Evolutionary conservation across 148 eudicot genomes (phyloP).

Genomic region (Vaccinium corymbosum): DNA sequence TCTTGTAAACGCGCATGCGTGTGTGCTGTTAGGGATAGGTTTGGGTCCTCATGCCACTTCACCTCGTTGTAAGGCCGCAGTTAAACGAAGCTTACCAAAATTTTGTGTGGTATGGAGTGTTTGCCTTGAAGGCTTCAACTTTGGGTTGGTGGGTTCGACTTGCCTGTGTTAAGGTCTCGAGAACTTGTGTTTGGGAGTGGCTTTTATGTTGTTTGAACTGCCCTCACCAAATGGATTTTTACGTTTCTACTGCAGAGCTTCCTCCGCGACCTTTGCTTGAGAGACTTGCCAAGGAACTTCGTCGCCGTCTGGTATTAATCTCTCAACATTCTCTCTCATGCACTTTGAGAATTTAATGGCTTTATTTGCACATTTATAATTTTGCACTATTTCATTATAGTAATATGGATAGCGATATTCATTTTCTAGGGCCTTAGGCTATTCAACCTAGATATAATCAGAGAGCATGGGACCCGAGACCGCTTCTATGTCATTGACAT

Average conservation of each 20-base stretch:
- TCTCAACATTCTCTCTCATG: background rate
- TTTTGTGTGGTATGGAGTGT: conserved; percentile 1
- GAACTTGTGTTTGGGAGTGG: conserved; percentile 5
- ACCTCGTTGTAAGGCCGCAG: conserved; percentile 1
- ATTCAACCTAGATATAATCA: conserved; percentile 86
- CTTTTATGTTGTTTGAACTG: background rate
- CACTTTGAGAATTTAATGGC: background rate
- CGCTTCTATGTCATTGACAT: conserved; percentile 84
- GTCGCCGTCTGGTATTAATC: conserved; percentile 61
- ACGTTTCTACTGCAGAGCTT: conserved; percentile 53
- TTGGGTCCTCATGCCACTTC: background rate
- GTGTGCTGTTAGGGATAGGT: conserved; percentile 6
- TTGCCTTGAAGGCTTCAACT: conserved; percentile 13
- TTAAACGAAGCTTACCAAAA: conserved; percentile 10
- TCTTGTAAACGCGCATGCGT: background rate
- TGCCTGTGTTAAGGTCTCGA: background rate
- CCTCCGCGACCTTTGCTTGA: conserved; percentile 89
- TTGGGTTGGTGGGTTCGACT: background rate
- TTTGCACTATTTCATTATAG: background rate
- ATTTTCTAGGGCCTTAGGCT: conserved; percentile 71
- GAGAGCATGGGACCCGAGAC: conserved; percentile 73
- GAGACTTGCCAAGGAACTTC: conserved; percentile 76
- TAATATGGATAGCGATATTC: background rate
- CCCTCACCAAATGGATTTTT: conserved; percentile 11
- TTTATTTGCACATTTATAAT: background rate